These are phyloP conservation scores for Bipolaris zeicola DNA, from an alignment of 2,329 filamentous ascomycete species.

Conservation along the genomic window DNA sequence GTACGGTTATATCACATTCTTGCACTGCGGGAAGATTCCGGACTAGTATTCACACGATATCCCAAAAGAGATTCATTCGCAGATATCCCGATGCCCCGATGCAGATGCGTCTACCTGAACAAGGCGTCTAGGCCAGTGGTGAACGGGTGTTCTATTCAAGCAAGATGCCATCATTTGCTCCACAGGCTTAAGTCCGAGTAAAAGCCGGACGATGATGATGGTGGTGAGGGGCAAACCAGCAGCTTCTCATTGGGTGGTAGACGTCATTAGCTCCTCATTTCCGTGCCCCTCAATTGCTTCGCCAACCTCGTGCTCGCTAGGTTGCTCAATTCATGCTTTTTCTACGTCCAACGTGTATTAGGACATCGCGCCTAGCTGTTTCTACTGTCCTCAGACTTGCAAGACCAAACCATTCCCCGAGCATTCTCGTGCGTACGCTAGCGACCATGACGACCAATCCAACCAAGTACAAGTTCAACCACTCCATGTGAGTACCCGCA, in stretches of 20 bases:
- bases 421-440: slow-evolving; percentile 31
- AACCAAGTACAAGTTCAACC: slow-evolving; percentile 68
- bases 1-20: too few relatives aligned
- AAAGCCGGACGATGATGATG: slow-evolving; percentile 11
- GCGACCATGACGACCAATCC: slow-evolving; percentile 63
- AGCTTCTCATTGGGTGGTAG: slow-evolving; percentile 15
- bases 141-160: not conserved
- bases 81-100: not conserved
- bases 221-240: slow-evolving; percentile 21
- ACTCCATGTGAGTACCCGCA: slow-evolving; percentile 54
- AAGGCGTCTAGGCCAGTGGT: too few relatives aligned
- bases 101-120: not conserved
- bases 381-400: slow-evolving; percentile 12
- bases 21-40: not conserved
- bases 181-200: slow-evolving; percentile 15
- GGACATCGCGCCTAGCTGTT: slow-evolving; percentile 10
- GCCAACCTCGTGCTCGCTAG: not conserved
- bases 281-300: slow-evolving; percentile 7
- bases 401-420: slow-evolving; percentile 17
- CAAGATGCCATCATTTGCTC: not conserved
- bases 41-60: not conserved
- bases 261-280: slow-evolving; percentile 41
- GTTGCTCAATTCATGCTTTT: slow-evolving; percentile 32
- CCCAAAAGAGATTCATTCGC: not conserved
- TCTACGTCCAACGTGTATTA: slow-evolving; percentile 21